phyloP scores from a whole-genome alignment of 306 rosid species.

The Lotus japonicus region DNA sequence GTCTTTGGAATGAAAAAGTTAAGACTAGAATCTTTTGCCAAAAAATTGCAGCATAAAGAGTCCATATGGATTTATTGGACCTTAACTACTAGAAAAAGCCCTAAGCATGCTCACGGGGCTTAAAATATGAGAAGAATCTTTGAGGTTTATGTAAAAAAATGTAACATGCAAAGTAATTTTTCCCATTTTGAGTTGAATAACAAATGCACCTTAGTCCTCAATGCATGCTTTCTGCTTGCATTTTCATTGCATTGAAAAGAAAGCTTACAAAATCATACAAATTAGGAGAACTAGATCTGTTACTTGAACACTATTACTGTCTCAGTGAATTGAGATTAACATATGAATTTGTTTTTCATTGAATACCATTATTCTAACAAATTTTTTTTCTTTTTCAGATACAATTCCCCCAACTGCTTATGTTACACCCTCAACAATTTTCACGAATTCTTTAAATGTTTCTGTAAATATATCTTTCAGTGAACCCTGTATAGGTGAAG shows the following conservation, averaged over 20 bases:
- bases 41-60: not conserved
- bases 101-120: too few species aligned
- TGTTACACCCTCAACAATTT: constrained; percentile 48
- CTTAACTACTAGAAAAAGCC: too few species aligned
- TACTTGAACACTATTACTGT: not conserved
- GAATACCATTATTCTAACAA: not conserved
- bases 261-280: not conserved
- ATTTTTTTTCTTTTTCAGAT: constrained; percentile 43
- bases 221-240: constrained; percentile 4
- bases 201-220: not conserved
- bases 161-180: not conserved
- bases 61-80: too few species aligned
- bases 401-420: constrained; percentile 80
- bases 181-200: not conserved
- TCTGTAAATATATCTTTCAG: constrained; percentile 75
- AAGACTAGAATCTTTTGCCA: not conserved
- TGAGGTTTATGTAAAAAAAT: not conserved
- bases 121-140: not conserved
- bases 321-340: constrained; percentile 2
- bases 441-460: constrained; percentile 62
- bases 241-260: not conserved
- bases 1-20: constrained; percentile 2
- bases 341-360: not conserved
- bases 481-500: constrained; percentile 62
- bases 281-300: not conserved